These are phyloP conservation scores for Solanum megistacrolobum DNA, from an alignment of 257 asterid species.

Conservation along the genomic window DNA sequence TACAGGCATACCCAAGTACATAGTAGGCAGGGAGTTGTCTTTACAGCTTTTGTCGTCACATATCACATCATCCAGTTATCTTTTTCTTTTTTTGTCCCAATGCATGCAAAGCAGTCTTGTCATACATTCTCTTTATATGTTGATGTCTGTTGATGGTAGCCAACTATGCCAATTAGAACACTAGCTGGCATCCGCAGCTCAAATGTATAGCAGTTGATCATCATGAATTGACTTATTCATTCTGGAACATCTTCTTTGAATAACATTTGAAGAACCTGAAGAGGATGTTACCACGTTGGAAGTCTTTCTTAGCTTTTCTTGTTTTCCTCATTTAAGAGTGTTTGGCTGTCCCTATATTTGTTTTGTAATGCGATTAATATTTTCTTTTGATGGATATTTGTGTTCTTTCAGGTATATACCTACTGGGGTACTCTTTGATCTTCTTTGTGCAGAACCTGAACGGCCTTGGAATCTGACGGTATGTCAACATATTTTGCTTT, in stretches of 20 bases:
- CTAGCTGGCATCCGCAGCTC: not conserved
- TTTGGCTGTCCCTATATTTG: not conserved
- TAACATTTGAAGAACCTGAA: not conserved
- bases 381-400: conserved; percentile 12
- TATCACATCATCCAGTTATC: not conserved
- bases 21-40: not conserved
- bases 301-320: not conserved
- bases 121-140: not conserved
- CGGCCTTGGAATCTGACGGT: conserved; percentile 96
- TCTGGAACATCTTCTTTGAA: not conserved
- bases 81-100: not conserved
- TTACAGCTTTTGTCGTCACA: not conserved
- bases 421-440: conserved; percentile 89
- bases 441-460: conserved; percentile 92
- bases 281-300: not conserved
- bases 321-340: not conserved
- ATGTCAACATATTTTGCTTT: conserved; percentile 7
- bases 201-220: not conserved
- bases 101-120: not conserved
- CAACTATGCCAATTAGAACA: not conserved
- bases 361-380: not conserved
- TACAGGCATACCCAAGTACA: not conserved
- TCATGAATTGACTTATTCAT: not conserved
- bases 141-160: not conserved
- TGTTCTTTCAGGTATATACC: conserved; percentile 68